Evolutionary conservation across 257 asterid species (phyloP).

Genomic region (Striga asiatica): DNA sequence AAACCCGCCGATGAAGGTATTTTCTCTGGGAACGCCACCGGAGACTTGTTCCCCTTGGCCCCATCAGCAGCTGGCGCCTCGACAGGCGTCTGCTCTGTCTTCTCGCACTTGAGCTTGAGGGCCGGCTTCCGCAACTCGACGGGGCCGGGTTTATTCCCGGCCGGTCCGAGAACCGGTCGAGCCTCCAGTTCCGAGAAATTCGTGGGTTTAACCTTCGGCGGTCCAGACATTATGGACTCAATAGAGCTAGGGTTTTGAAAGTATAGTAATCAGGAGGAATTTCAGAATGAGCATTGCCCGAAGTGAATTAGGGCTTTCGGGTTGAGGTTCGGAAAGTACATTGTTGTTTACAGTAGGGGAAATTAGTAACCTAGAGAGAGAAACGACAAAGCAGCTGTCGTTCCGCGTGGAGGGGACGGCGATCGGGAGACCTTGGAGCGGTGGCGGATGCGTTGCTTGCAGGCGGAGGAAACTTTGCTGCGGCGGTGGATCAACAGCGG

Average conservation of each 20-base stretch:
- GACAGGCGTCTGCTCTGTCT: conserved; percentile 24
- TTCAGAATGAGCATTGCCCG: conserved; percentile 10
- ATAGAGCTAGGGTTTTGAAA: conserved; percentile 11
- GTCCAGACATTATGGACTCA: conserved; percentile 55
- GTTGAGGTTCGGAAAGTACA: conserved; percentile 18
- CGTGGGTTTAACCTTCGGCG: conserved; percentile 51
- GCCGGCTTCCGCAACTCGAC: conserved; percentile 46
- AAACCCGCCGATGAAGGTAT: conserved; percentile 30
- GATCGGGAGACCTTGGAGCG: conserved; percentile 1
- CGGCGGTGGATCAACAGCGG: conserved; percentile 31
- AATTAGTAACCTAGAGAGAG: conserved; percentile 20
- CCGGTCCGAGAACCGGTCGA: conserved; percentile 82
- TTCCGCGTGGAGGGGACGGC: neutral
- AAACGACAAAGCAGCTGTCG: conserved; percentile 2
- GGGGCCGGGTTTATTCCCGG: conserved; percentile 70
- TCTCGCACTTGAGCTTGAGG: conserved; percentile 28
- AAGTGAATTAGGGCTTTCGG: conserved; percentile 28
- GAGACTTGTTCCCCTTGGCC: conserved; percentile 37
- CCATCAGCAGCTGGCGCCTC: conserved; percentile 23
- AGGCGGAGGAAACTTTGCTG: no score
- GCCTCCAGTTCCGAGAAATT: conserved; percentile 42
- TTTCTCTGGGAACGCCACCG: conserved; percentile 22
- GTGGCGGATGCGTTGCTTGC: neutral
- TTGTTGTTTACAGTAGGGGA: conserved; percentile 10
- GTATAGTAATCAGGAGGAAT: neutral